Evolutionary conservation across 1,284 basidiomycete genomes (phyloP).

Genomic region (Fistulina hepatica): DNA sequence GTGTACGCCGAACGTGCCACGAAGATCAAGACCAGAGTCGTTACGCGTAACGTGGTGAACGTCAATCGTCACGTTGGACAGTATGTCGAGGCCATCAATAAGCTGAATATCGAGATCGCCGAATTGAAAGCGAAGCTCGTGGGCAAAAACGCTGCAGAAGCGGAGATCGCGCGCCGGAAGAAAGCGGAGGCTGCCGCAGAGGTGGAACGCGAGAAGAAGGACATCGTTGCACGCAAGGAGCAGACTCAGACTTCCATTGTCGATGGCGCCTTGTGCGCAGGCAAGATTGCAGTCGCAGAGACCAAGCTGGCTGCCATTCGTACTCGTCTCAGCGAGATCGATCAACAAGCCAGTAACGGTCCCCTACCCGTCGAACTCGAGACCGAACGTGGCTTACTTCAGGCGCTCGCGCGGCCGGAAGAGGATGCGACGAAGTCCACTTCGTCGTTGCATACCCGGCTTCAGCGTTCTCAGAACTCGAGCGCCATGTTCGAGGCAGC

Average conservation of each 20-base stretch:
- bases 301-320: conserved; percentile 57
- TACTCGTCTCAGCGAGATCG: conserved; percentile 55
- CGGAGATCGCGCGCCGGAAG: conserved; percentile 51
- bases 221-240: conserved; percentile 59
- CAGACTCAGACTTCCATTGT: conserved; percentile 58
- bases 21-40: conserved; percentile 91
- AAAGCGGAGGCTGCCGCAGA: conserved; percentile 57
- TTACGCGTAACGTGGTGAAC: conserved; percentile 87
- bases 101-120: conserved; percentile 72
- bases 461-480: conserved; percentile 66
- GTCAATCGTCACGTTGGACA: conserved; percentile 88
- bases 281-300: conserved; percentile 68
- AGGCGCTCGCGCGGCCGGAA: conserved; percentile 58
- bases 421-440: conserved; percentile 55
- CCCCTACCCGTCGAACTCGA: conserved; percentile 48
- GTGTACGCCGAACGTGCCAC: conserved; percentile 94
- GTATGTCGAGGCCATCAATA: conserved; percentile 89
- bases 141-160: conserved; percentile 53
- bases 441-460: conserved; percentile 46
- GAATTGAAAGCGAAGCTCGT: conserved; percentile 81
- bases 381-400: conserved; percentile 65
- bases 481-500: conserved; percentile 75
- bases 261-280: conserved; percentile 70
- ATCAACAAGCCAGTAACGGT: conserved; percentile 27
- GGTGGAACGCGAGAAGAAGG: conserved; percentile 57